Conservation (phyloP, 768 basidiomycete species). For the Ramaria sp. region DNA sequence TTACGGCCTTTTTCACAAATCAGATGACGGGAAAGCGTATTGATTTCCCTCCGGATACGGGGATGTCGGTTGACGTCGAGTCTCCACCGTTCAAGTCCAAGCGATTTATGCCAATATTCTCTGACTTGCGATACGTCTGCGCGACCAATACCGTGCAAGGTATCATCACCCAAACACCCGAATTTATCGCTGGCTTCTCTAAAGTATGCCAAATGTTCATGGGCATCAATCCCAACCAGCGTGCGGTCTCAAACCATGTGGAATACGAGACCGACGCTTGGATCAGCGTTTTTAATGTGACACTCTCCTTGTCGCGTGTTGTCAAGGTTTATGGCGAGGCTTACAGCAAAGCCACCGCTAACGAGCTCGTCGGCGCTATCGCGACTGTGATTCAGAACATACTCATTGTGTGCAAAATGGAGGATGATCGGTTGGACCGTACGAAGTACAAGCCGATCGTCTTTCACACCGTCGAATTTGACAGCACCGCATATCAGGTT, state of each 20-base stretch:
- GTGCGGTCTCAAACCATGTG: conserved; percentile 73
- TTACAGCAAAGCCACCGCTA: conserved; percentile 45
- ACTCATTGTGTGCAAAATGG: conserved; percentile 55
- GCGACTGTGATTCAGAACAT: conserved; percentile 61
- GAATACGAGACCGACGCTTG: conserved; percentile 96
- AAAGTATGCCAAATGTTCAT: conserved; percentile 82
- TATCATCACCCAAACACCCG: conserved; percentile 58
- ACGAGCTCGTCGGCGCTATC: conserved; percentile 58
- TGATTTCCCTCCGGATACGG: conserved; percentile 24
- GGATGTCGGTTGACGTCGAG: conserved; percentile 59
- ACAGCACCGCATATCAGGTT: conserved; percentile 44
- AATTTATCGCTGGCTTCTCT: conserved; percentile 62
- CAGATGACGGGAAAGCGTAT: conserved; percentile 72
- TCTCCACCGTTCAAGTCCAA: conserved; percentile 86
- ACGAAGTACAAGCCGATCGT: conserved; percentile 50
- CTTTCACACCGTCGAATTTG: conserved; percentile 62
- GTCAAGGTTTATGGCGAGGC: conserved; percentile 87
- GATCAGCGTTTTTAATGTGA: conserved; percentile 95
- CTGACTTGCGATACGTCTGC: conserved; percentile 78
- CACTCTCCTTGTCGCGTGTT: conserved; percentile 77
- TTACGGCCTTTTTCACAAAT: conserved; percentile 87
- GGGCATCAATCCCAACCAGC: conserved; percentile 84
- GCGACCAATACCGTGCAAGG: conserved; percentile 72
- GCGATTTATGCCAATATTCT: conserved; percentile 92
- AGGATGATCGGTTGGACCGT: conserved; percentile 58